Conservation (phyloP, 768 basidiomycete genomes). For the Mycena pura region DNA sequence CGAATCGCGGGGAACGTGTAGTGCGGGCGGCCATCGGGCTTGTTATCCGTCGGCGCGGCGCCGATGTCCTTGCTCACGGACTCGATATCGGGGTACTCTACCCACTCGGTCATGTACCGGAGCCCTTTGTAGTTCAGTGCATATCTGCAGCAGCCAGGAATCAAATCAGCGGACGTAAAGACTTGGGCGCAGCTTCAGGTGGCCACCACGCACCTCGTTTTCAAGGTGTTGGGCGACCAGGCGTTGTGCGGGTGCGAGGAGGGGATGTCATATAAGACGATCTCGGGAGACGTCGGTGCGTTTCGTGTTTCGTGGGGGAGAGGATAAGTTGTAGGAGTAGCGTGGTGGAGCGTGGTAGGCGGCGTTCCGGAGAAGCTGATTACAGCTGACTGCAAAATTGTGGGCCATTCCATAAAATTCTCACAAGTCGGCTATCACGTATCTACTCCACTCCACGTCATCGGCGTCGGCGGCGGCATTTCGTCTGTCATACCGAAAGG, state of each 20-base stretch:
- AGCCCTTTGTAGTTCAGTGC: slow-evolving; percentile 44
- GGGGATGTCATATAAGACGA: slow-evolving; percentile 49
- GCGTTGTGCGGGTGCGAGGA: slow-evolving; percentile 32
- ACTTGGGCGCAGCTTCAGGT: not conserved
- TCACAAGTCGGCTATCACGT: too few species aligned
- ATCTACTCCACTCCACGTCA: too few species aligned
- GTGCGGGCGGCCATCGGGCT: slow-evolving; percentile 31
- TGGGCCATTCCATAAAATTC: too few species aligned
- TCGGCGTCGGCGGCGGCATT: too few species aligned
- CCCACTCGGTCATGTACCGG: slow-evolving; percentile 54
- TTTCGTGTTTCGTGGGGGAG: too few species aligned
- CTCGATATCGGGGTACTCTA: slow-evolving; percentile 60
- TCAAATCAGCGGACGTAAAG: not conserved
- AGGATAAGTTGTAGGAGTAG: too few species aligned
- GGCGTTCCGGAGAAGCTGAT: too few species aligned
- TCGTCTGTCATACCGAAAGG: too few species aligned
- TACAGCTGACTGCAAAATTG: too few species aligned
- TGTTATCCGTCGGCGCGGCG: slow-evolving; percentile 44
- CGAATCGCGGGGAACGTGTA: slow-evolving; percentile 60
- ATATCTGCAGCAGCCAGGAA: slow-evolving; percentile 30
- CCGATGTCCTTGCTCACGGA: slow-evolving; percentile 41
- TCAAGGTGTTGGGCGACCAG: slow-evolving; percentile 44
- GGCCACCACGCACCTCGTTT: slow-evolving; percentile 35
- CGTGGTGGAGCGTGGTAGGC: too few species aligned
- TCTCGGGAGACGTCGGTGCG: too few species aligned